Evolutionary conservation across 768 basidiomycete genomes (phyloP), one percentile per base, ranked within the genome.

Genomic region (Tylopilus sp.): DNA sequence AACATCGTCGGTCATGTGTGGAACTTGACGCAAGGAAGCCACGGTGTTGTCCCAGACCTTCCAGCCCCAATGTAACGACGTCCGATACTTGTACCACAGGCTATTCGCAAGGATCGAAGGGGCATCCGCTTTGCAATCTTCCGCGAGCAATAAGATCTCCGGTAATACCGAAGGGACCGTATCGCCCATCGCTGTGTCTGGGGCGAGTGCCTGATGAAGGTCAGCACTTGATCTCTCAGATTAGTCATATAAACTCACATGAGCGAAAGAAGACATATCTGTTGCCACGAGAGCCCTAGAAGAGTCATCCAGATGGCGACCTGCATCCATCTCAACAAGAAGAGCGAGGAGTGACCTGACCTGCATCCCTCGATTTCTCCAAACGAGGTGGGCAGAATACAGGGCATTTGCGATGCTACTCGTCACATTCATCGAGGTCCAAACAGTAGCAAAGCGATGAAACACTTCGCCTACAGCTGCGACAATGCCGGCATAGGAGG

Each of bases 31-130:
- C 40, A 92, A 72, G 46, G 83, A 85, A 6, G 86, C 81, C 40
- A 92, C 75, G 1, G 85, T 81, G 59, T 88, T 91, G 63, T 91
- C 88, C 89, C 89, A 91, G 18, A 86, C 85, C 58, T 84, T 86
- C 81, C 82, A 86, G 2, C 79, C 88, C 88, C 89, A 91, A 58
- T 88, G 80, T 13, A 68, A 60, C 0, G 87, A 80, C 15, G 79
- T 80, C 39, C 86, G 81, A 58, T 91, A 91, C 62, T 88, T 86
- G 67, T 88, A 86, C 90, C 90, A 92, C 13, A 92, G 72, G 41
- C 79, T 78, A 57, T 86, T 86, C 0, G 88, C 89, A 20, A 92
- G 79, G 42, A 79, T 76, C 1, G 83, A 82, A 2, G 86, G 79
- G 6, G 83, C 86, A 51, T 85, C 81, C 0, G 72, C 71, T 44